Evolutionary conservation across 1,284 basidiomycete genomes (phyloP), one percentile per base, ranked within the genome.

Genomic region (Boletus austroedulis): DNA sequence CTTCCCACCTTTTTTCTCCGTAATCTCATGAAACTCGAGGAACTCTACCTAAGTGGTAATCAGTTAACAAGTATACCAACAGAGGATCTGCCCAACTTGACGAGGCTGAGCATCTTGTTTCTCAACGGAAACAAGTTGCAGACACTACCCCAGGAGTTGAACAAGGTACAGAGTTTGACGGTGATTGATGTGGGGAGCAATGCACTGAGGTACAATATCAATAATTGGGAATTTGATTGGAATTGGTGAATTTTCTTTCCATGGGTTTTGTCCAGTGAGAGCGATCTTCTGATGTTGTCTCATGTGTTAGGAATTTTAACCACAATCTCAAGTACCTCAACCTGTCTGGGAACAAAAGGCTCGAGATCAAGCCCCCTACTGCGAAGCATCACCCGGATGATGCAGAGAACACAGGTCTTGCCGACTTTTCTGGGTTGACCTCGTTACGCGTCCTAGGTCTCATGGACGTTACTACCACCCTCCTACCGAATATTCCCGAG

Each of bases 171-270:
- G 69, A 87, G 84, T 57, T 77, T 99, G 65, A 85, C 83, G 61
- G 85, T 91, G 29, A 80, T 99, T 60, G 97, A 99, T 71, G 97
- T 94, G 2, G 95, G 96, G 9, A 95, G 90, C 73, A 99, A 99
- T 72, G 76, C 87, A 53, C 81, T 99, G 75, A 95, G 94, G 81
- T 99, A 99, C 77, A 99, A 99, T 72, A 95, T 98, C 65, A 92
- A 94, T 67, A 99, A 99, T 70, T 96, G 90, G 90, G 93, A 96
- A 69, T 99, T 96, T 75, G 97, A 99, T 76, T 99, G 96, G 96
- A 99, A 99, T 74, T 99, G 97, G 97, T 95, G 63, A 55, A 81
- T 76, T 44, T 29, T 15, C 29, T 4, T 40, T 34, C 36, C 31
- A 7, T n/a, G 21, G 19, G 1, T 41, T 6, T 34, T 2, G 9